Conservation (phyloP, 2,329 filamentous ascomycete genomes). For the Harringtonia aguacate region DNA sequence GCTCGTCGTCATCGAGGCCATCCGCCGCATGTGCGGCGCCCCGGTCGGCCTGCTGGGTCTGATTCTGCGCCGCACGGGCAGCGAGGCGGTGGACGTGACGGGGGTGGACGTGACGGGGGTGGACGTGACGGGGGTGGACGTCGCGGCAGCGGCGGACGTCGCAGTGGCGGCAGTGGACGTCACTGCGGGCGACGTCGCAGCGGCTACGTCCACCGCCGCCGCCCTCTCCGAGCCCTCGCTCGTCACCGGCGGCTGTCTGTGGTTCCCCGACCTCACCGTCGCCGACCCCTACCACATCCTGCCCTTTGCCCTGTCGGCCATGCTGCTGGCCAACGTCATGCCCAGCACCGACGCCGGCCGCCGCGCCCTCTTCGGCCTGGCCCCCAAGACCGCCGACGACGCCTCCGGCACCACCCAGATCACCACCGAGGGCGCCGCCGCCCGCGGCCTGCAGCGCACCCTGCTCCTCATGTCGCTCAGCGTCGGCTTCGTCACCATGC, state of each 20-base stretch:
- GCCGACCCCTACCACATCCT: constrained; percentile 40
- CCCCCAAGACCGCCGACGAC: neutral
- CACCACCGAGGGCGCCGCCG: neutral
- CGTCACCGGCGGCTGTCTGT: constrained; percentile 39
- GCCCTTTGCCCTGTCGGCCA: constrained; percentile 27
- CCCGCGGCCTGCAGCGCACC: constrained; percentile 15
- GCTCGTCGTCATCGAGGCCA: constrained; percentile 36
- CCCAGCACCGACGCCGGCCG: constrained; percentile 17
- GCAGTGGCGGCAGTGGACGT: constrained; percentile 3
- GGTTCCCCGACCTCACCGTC: constrained; percentile 43
- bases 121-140: neutral
- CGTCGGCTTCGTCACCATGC: constrained; percentile 25
- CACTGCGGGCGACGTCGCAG: neutral
- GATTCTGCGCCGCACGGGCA: constrained; percentile 13
- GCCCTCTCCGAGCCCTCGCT: constrained; percentile 21
- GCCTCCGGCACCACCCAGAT: neutral
- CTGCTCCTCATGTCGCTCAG: constrained; percentile 19
- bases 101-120: constrained; percentile 1
- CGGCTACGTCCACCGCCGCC: neutral
- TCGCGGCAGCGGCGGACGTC: constrained; percentile 3
- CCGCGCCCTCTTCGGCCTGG: constrained; percentile 15
- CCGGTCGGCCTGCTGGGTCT: constrained; percentile 25
- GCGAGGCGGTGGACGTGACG: neutral
- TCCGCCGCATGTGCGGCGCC: constrained; percentile 35
- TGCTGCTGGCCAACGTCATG: constrained; percentile 23